Conservation (phyloP, 352 stramenopile species). For the Phytopythium montanum region DNA sequence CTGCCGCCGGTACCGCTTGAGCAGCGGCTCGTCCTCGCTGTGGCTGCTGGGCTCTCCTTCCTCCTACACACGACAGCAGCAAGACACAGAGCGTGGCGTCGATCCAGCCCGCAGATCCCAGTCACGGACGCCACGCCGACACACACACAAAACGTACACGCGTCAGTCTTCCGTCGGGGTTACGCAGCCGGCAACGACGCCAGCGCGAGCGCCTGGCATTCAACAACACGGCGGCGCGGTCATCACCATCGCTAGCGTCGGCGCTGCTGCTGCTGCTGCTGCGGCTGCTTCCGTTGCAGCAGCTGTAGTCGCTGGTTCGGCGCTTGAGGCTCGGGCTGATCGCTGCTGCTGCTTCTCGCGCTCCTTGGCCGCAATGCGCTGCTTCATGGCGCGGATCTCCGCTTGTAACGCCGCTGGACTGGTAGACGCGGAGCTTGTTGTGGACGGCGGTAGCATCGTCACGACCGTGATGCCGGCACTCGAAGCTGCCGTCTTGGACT, state of each 20-base stretch:
- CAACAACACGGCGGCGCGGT: neutral
- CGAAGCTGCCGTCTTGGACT: neutral
- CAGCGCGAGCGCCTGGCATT: constrained; percentile 1
- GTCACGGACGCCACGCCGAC: neutral
- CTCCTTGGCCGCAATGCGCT: constrained; percentile 26
- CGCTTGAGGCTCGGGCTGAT: neutral
- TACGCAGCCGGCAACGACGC: neutral
- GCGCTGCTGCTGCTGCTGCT: neutral
- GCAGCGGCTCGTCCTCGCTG: neutral
- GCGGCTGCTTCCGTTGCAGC: neutral
- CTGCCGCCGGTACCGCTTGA: neutral
- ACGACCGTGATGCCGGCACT: neutral
- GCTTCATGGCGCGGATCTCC: constrained; percentile 26
- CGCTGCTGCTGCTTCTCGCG: constrained; percentile 11
- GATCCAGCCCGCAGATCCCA: neutral
- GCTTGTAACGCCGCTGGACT: constrained; percentile 10
- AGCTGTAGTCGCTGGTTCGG: neutral
- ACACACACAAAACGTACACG: constrained; percentile 5
- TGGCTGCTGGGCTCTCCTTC: neutral
- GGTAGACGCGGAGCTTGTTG: neutral
- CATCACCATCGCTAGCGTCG: constrained; percentile 5
- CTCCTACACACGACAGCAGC: neutral
- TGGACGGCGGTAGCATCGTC: neutral
- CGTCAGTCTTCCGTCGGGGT: constrained; percentile 1
- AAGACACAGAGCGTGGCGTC: neutral